These are phyloP conservation scores for Hysterium pulicare DNA, from an alignment of 2,329 filamentous ascomycete species.

Conservation along the genomic window DNA sequence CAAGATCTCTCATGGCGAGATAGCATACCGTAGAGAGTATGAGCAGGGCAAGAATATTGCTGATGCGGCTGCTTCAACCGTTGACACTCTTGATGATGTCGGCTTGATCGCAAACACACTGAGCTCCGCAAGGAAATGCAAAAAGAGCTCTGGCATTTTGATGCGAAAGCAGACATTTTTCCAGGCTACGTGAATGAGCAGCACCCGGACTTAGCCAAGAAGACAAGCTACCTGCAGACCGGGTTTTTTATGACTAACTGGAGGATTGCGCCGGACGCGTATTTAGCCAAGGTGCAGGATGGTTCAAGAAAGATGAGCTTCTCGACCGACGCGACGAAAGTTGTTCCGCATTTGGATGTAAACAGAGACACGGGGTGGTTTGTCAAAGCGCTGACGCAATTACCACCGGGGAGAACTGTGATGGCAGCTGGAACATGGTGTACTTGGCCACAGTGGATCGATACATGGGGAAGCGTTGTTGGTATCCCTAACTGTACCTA, in stretches of 20 bases:
- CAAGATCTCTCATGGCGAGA: conserved; percentile 16
- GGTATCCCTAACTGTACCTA: conserved; percentile 16
- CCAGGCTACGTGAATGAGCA: conserved; percentile 17
- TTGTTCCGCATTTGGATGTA: conserved; percentile 14
- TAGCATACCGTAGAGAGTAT: conserved; percentile 22
- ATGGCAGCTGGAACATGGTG: conserved; percentile 19
- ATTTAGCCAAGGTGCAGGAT: conserved; percentile 17
- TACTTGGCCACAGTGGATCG: conserved; percentile 19
- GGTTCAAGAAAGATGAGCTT: conserved; percentile 16
- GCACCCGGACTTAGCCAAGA: conserved; percentile 15
- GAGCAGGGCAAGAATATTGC: conserved; percentile 27
- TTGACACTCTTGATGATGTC: conserved; percentile 16
- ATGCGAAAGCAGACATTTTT: conserved; percentile 24
- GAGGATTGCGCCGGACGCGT: conserved; percentile 12
- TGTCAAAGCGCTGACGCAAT: conserved; percentile 15
- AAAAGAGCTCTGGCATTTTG: conserved; percentile 24
- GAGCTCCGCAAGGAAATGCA: conserved; percentile 18
- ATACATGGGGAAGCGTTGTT: conserved; percentile 18
- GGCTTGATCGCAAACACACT: conserved; percentile 22
- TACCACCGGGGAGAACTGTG: conserved; percentile 19
- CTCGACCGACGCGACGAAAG: conserved; percentile 10
- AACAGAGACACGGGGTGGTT: conserved; percentile 17
- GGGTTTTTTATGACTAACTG: conserved; percentile 22
- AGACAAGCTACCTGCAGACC: conserved; percentile 19
- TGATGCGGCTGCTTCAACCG: conserved; percentile 20